Conservation (phyloP, 495 filamentous ascomycete genomes). For the Penicillium cosmopolitanum region DNA sequence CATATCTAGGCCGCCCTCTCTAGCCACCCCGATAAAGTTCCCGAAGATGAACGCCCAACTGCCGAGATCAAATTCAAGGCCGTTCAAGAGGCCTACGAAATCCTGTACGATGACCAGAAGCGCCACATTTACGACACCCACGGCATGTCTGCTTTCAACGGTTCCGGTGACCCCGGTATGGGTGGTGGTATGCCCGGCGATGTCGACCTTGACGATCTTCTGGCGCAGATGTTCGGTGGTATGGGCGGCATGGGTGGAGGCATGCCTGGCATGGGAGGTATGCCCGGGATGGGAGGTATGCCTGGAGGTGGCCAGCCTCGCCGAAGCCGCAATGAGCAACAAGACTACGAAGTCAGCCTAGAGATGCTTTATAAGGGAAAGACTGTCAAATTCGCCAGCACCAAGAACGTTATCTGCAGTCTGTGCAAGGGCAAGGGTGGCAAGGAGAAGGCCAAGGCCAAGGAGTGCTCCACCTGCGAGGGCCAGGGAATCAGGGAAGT, state of each 20-base stretch:
- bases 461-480: constrained; percentile 80
- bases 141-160: constrained; percentile 93
- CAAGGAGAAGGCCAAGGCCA: constrained; percentile 87
- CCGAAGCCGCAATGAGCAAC: constrained; percentile 81
- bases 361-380: constrained; percentile 98
- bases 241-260: constrained; percentile 55
- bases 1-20: constrained; percentile 73
- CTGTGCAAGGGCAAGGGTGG: constrained; percentile 88
- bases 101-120: constrained; percentile 94
- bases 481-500: constrained; percentile 74
- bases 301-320: constrained; percentile 63
- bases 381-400: constrained; percentile 92
- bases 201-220: constrained; percentile 85
- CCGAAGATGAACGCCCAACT: constrained; percentile 78
- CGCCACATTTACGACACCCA: constrained; percentile 88
- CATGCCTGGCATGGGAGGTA: constrained; percentile 58
- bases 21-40: constrained; percentile 94
- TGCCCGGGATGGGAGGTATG: constrained; percentile 60
- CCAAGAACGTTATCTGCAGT: constrained; percentile 87
- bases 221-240: constrained; percentile 89
- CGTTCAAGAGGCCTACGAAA: constrained; percentile 93
- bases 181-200: constrained; percentile 65
- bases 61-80: constrained; percentile 91
- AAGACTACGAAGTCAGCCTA: constrained; percentile 84
- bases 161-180: constrained; percentile 65